phyloP scores from a whole-genome alignment of 2,329 filamentous ascomycete genomes.

The Sclerotinia spermophila region DNA sequence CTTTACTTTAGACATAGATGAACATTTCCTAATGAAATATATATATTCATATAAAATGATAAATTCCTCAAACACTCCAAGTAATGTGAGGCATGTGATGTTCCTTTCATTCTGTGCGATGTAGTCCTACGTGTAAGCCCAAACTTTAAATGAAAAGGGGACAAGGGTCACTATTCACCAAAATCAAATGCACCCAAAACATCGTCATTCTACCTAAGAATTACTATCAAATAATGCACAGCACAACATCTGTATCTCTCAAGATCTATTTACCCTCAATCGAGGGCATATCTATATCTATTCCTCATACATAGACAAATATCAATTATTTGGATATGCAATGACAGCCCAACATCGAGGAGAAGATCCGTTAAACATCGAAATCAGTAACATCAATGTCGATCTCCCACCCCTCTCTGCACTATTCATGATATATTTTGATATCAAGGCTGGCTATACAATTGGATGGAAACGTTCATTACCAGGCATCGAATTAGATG shows the following conservation, averaged over 20 bases:
- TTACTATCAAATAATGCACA: conserved; percentile 11
- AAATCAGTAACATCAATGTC: conserved; percentile 36
- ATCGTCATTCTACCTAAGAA: conserved; percentile 3
- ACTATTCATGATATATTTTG: conserved; percentile 85
- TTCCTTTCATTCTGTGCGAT: background rate
- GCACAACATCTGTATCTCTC: background rate
- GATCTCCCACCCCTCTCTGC: conserved; percentile 65
- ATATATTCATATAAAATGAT: too few relatives aligned
- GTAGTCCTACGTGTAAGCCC: background rate
- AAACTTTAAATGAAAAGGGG: background rate
- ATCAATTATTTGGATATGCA: conserved; percentile 11
- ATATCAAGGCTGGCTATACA: conserved; percentile 87
- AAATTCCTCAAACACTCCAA: too few relatives aligned
- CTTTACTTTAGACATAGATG: background rate
- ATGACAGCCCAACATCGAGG: conserved; percentile 37
- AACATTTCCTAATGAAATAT: too few relatives aligned
- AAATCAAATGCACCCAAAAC: background rate
- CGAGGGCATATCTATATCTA: background rate
- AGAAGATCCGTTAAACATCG: conserved; percentile 35
- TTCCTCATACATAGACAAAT: background rate
- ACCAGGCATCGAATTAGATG: conserved; percentile 70
- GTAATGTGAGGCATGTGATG: background rate
- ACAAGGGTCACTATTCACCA: background rate
- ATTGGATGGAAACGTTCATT: conserved; percentile 81
- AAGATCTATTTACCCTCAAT: background rate